Base-by-base conservation (phyloP, 208 protist genomes). In the Kentomonas sorsogonicus region DNA sequence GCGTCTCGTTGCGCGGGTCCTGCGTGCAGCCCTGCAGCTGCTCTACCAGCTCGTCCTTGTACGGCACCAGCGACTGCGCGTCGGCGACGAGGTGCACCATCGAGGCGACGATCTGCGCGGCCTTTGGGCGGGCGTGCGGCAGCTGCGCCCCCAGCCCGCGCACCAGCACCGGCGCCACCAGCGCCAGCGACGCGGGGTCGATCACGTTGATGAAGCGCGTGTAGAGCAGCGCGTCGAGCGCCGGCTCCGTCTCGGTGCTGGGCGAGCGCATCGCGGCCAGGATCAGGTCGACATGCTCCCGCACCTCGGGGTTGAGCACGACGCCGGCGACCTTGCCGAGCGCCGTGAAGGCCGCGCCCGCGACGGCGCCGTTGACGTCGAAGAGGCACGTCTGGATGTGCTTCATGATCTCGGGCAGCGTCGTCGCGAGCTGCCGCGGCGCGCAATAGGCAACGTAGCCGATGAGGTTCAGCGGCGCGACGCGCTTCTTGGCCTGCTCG, bases 361-460 rank as follows among this genome's bases (percentile, higher is more conserved):
- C 73, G 38, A 97, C 89, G 60, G 83, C 65, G 70, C 69, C 78
- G 76, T 97, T 94, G 20, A 93, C 83, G 69, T 97, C 91, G 62
- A 90, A 93, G 16, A 97, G 71, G 56, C 79, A 90, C 20, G 74
- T 61, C 43, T 75, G 80, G 39, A 97, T 84, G 61, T 88, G 79
- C 71, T 87, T 85, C 72, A 96, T 94, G 53, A 97, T 90, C 57
- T 87, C 69, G 23, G 90, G 91, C 47, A 97, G 75, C 39, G 80
- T 81, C 20, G 86, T 85, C 5, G 89, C 89, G 23, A 95, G 74
- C 71, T 95, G 86, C 70, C 91, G 87, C 5, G 89, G 89, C 0
- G 89, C 91, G 75, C 89, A 95, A 69, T 91, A 95, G 60, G 89
- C 89, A 22, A 95, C 89, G 60, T 95, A 89, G 48, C 89, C 83